These are phyloP conservation scores for Penicillium sp. DNA, from an alignment of 2,329 filamentous ascomycete species.

Conservation along the genomic window DNA sequence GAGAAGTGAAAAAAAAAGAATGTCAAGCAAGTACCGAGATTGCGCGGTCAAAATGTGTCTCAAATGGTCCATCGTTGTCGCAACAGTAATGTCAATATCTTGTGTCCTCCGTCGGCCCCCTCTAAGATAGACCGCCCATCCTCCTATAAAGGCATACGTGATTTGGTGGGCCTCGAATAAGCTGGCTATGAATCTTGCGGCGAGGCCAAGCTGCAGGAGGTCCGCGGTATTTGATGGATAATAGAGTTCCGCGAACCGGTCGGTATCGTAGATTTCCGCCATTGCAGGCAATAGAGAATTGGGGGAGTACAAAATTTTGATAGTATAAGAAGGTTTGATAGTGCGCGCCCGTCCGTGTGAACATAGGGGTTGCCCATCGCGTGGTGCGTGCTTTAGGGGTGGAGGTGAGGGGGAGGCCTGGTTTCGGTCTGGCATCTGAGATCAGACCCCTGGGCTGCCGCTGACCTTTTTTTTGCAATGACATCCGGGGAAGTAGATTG, in stretches of 20 bases:
- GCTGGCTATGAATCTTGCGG: conserved; percentile 23
- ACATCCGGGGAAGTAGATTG: neutral
- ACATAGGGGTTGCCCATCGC: conserved; percentile 6
- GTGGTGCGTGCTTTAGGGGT: neutral
- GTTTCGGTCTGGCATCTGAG: conserved; percentile 5
- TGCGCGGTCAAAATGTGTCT: conserved; percentile 24
- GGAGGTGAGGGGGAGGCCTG: conserved; percentile 9
- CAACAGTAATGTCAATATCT: conserved; percentile 28
- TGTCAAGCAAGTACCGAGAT: conserved; percentile 22
- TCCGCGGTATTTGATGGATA: conserved; percentile 28
- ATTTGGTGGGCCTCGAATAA: conserved; percentile 24
- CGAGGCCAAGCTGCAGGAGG: conserved; percentile 25
- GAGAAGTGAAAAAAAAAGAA: neutral
- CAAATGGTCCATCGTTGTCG: conserved; percentile 24
- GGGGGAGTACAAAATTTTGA: conserved; percentile 1
- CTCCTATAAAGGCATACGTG: conserved; percentile 28
- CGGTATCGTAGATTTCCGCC: conserved; percentile 29
- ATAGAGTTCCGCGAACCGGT: conserved; percentile 28
- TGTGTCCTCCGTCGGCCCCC: conserved; percentile 24
- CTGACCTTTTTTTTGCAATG: no score
- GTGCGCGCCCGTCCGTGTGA: conserved; percentile 9
- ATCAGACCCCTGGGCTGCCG: conserved; percentile 7
- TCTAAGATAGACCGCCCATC: conserved; percentile 26
- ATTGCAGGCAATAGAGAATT: conserved; percentile 12
- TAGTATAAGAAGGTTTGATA: conserved; percentile 5